Evolutionary conservation across 352 stramenopile species (phyloP), one percentile per base, ranked within the genome.

Genomic region (Globisporangium nunn): DNA sequence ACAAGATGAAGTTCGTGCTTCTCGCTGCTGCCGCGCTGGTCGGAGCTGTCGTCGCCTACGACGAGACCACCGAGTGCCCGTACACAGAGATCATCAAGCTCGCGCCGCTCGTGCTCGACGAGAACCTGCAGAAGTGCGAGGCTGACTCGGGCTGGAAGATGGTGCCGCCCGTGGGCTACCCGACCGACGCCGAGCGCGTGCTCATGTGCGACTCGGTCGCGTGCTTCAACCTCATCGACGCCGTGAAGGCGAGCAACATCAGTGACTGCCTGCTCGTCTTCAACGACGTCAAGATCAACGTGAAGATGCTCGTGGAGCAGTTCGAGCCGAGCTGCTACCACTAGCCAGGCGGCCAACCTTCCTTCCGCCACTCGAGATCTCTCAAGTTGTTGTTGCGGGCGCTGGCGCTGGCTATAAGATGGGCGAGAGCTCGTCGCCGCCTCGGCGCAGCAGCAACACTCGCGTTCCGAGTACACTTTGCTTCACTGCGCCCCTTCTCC

Each of bases 241-340:
- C 50, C 5, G 28, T 77, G 33, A 52, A 59, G 46, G 50, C 43
- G n/a, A 44, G 67, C 43, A 56, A 56, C 31, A 45, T 59, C n/a
- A 30, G 37, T 0, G 69, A 77, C 60, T 77, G 69, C 62, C 46
- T 71, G 28, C 53, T 73, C 18, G 59, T 53, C 46, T 61, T 71
- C 45, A 45, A 18, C 54, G 61, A 61, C 56, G 50, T 59, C 35
- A 51, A 58, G 35, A 29, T 76, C 46, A 74, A 74, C 68, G 62
- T 71, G 23, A 62, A 68, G 50, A 64, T 74, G 66, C 59, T 76
- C 48, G 52, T 46, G 6, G 63, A 71, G 12, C 43, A 70, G 52
- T 75, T 75, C 51, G 56, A 61, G 30, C 37, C 53, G 28, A 62
- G 56, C 52, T 74, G 67, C 57, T 62, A 51, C 48, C 49, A 62